Conservation (phyloP, 164 flowering plant genomes). For the Aristolochia contorta region DNA sequence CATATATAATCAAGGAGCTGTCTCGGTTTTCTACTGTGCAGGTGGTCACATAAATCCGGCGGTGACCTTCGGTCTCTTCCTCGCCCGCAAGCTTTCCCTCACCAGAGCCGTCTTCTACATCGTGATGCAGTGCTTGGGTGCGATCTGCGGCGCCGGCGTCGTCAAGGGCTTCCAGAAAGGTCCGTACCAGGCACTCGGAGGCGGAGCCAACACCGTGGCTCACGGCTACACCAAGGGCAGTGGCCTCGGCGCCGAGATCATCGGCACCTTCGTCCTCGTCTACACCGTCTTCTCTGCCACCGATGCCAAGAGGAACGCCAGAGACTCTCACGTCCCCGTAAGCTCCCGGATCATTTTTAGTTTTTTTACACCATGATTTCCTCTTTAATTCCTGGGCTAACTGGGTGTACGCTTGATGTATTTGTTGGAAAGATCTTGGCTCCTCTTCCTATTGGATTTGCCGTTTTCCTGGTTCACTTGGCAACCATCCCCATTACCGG, state of each 20-base stretch:
- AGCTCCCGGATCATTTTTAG: no score
- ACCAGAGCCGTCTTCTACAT: conserved; percentile 73
- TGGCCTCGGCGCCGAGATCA: conserved; percentile 80
- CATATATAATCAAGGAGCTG: no score
- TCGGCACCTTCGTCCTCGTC: conserved; percentile 86
- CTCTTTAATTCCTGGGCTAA: no score
- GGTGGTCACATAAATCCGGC: conserved; percentile 91
- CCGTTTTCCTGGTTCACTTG: conserved; percentile 72
- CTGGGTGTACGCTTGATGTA: neutral
- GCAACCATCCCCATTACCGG: conserved; percentile 88
- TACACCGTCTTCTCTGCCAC: conserved; percentile 91
- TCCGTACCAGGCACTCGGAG: conserved; percentile 21
- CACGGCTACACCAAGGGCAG: conserved; percentile 71
- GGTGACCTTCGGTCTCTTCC: conserved; percentile 70
- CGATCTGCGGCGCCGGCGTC: conserved; percentile 77
- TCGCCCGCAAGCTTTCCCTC: conserved; percentile 68
- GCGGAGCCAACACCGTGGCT: conserved; percentile 59
- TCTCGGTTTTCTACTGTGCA: conserved; percentile 6
- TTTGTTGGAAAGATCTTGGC: conserved; percentile 53
- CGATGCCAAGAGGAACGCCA: conserved; percentile 77
- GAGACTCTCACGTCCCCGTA: conserved; percentile 94
- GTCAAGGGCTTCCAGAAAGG: conserved; percentile 51
- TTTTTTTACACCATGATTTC: no score
- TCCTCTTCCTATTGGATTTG: conserved; percentile 76
- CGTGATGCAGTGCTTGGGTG: conserved; percentile 79